A percentile compares a stretch with the other conserved stretches of the same genome.
Conservation (phyloP, 768 basidiomycete genomes). For the Royoungia palumana region DNA sequence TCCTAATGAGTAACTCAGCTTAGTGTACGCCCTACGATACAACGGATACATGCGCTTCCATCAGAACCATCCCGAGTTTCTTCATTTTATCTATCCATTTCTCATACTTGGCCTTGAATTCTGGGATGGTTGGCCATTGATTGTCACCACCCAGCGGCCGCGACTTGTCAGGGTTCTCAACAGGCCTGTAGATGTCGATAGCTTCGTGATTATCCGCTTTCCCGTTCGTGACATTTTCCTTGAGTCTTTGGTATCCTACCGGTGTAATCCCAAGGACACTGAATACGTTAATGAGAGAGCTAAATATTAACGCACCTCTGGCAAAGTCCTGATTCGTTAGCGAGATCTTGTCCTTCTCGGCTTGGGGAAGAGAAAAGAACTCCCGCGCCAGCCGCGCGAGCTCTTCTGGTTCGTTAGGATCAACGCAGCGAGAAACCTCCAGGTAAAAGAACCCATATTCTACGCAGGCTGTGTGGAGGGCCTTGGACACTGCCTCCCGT, state of each 20-base stretch:
- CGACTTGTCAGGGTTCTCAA: slow-evolving; percentile 63
- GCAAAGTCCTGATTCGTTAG: slow-evolving; percentile 68
- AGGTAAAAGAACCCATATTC: slow-evolving; percentile 87
- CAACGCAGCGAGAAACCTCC: slow-evolving; percentile 58
- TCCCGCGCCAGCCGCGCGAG: slow-evolving; percentile 59
- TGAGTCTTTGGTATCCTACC: slow-evolving; percentile 83
- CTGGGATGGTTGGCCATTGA: slow-evolving; percentile 68
- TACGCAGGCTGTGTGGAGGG: slow-evolving; percentile 70
- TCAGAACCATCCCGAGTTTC: slow-evolving; percentile 69
- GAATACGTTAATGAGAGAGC: background rate
- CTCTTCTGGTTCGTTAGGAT: slow-evolving; percentile 58
- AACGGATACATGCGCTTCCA: slow-evolving; percentile 67
- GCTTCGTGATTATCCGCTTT: slow-evolving; percentile 85
- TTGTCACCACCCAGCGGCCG: slow-evolving; percentile 81
- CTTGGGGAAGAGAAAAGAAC: slow-evolving; percentile 72
- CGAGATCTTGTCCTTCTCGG: slow-evolving; percentile 75
- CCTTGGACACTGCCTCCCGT: slow-evolving; percentile 47
- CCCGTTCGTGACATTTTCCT: slow-evolving; percentile 84
- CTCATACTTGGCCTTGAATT: slow-evolving; percentile 64
- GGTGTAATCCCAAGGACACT: slow-evolving; percentile 37
- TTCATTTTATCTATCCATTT: slow-evolving; percentile 87
- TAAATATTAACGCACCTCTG: slow-evolving; percentile 51
- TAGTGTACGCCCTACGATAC: background rate
- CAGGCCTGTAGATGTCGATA: slow-evolving; percentile 77
- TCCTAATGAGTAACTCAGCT: slow-evolving; percentile 41